Conservation (phyloP, 2,329 filamentous ascomycete species). For the Scedosporium minutisporum region DNA sequence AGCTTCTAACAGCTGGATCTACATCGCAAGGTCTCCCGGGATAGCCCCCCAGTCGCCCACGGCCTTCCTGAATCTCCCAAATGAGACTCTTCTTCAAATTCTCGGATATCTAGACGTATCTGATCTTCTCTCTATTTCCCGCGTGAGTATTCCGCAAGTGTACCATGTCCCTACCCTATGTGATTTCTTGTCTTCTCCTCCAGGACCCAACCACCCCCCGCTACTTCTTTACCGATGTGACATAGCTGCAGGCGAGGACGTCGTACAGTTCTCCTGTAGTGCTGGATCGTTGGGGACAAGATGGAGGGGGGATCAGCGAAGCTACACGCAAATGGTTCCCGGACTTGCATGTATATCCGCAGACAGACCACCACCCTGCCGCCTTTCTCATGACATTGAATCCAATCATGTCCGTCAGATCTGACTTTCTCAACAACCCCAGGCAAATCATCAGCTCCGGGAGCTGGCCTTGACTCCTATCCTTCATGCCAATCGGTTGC, state of each 20-base stretch:
- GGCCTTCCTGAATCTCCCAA: slow-evolving; percentile 31
- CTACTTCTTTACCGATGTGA: no score
- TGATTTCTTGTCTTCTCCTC: not conserved
- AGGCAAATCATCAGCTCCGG: slow-evolving; percentile 56
- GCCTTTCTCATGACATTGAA: not conserved
- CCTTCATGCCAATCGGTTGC: slow-evolving; percentile 53
- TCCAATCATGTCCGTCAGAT: not conserved
- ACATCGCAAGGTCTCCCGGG: not conserved
- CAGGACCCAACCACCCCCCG: not conserved
- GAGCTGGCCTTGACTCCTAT: slow-evolving; percentile 54
- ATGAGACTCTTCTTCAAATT: slow-evolving; percentile 47
- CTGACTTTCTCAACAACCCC: slow-evolving; percentile 7
- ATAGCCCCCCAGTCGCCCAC: not conserved
- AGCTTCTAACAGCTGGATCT: not conserved
- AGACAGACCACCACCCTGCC: not conserved
- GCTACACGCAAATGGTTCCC: not conserved
- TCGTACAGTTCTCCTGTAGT: no score
- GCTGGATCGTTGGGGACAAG: not conserved
- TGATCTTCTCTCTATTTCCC: slow-evolving; percentile 45
- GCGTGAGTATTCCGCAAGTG: slow-evolving; percentile 31
- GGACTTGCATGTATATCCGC: not conserved
- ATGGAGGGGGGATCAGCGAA: not conserved
- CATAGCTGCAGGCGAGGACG: no score
- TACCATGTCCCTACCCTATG: no score
- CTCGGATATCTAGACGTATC: slow-evolving; percentile 46